These are phyloP conservation scores for Ottelia alismoides DNA, from an alignment of 106 monocot genomes.

Conservation along the genomic window DNA sequence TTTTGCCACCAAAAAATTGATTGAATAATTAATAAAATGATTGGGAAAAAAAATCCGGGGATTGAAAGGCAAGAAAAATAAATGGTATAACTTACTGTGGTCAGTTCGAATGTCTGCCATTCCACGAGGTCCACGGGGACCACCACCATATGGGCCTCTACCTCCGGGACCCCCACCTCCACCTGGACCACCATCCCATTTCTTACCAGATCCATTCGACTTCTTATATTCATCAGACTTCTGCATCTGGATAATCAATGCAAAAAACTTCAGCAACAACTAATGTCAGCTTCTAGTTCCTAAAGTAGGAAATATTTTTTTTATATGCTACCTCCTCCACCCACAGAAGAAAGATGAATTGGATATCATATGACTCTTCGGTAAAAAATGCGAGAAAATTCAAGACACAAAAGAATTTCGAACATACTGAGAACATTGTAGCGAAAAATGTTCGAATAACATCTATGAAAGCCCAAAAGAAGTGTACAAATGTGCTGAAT, in stretches of 20 bases:
- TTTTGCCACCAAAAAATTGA: too few species aligned
- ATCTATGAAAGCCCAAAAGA: slow-evolving; percentile 52
- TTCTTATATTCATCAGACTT: slow-evolving; percentile 70
- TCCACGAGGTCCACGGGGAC: slow-evolving; percentile 52
- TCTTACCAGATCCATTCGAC: slow-evolving; percentile 44
- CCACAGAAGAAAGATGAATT: too few species aligned
- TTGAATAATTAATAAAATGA: too few species aligned
- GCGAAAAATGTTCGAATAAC: slow-evolving; percentile 53
- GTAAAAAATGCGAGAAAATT: background rate
- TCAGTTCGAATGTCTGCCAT: slow-evolving; percentile 67
- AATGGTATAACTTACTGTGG: slow-evolving; percentile 92
- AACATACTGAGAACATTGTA: slow-evolving; percentile 86
- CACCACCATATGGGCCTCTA: slow-evolving; percentile 48
- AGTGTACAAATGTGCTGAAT: slow-evolving; percentile 57
- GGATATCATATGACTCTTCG: too few species aligned
- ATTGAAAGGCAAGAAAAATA: too few species aligned
- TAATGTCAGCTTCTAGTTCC: too few species aligned
- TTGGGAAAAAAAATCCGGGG: too few species aligned
- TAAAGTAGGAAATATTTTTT: too few species aligned
- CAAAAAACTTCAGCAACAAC: too few species aligned
- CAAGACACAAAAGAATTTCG: background rate
- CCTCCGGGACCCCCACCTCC: slow-evolving; percentile 23
- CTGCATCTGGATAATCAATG: slow-evolving; percentile 41
- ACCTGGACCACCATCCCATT: slow-evolving; percentile 83
- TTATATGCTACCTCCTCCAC: too few species aligned